Evolutionary conservation across 2,329 filamentous ascomycete species (phyloP), one percentile per base, ranked within the genome.

Genomic region (Pseudocercospora ulei): DNA sequence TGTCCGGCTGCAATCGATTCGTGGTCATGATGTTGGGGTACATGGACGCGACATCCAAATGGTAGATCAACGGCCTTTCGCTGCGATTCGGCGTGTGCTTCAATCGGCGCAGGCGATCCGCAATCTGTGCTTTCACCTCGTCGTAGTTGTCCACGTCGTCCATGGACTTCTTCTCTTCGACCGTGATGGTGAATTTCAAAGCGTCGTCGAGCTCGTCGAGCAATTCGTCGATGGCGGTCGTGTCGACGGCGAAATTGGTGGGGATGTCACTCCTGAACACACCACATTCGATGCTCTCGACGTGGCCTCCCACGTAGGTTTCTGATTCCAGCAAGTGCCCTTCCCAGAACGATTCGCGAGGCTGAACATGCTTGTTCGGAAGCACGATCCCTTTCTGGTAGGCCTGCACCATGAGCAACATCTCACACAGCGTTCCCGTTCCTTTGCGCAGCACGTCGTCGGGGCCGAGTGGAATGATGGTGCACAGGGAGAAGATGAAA

Each of bases 11-110:
- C 30, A 98, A 65, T 60, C 90, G 82, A 62, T 98, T 98, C 1
- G 90, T 98, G 1, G 92, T 98, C 92, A 98, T 98, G 61, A 98
- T 98, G 62, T 98, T 98, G 6, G 90, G 90, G 60, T 98, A 98
- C 90, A 98, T 98, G 43, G 90, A 95, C 11, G 90, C 90, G 42
- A 98, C 92, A 58, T 98, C 90, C 65, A 98, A 69, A 70, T 98
- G 90, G 64, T 98, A 98, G 49, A 98, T 98, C 19, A 92, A 73
- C 3, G 90, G 90, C 27, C 78, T 70, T 60, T 98, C 90, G 51
- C 70, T 77, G 47, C 90, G 74, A 54, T 92, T 86, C 0, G 90
- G 88, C 0, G 80, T 90, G 35, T 78, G 71, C 60, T 82, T 92
- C 36, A 98, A 69, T 46, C 77, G 71, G 36, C 72, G 67, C 20